A percentile compares a stretch with the other conserved stretches of the same genome.
Conservation (phyloP, 2,329 filamentous ascomycete species). For the Waltergamsia citrina region DNA sequence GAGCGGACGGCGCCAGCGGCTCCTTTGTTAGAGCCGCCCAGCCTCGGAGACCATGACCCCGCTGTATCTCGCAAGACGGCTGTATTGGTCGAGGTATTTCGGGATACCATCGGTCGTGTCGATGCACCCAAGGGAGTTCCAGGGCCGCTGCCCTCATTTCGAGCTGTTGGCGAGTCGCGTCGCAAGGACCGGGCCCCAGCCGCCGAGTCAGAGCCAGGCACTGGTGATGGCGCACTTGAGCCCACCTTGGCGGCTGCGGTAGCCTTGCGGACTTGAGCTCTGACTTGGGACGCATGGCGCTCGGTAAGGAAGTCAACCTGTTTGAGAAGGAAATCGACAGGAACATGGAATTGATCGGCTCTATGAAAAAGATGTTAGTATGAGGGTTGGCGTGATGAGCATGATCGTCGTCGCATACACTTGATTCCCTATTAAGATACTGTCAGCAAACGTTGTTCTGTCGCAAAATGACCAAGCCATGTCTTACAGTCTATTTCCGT, state of each 20-base stretch:
- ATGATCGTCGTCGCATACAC: conserved; percentile 48
- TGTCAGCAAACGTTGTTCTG: conserved; percentile 8
- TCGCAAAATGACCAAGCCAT: neutral
- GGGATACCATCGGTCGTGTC: conserved; percentile 33
- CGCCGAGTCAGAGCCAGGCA: conserved; percentile 38
- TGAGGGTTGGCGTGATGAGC: neutral
- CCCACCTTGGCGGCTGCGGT: conserved; percentile 47
- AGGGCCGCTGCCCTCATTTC: conserved; percentile 33
- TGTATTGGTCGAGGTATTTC: conserved; percentile 38
- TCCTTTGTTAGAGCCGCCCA: neutral
- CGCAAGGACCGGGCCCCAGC: conserved; percentile 47
- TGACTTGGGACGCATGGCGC: conserved; percentile 78
- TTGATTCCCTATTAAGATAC: conserved; percentile 52
- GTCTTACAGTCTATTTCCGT: conserved; percentile 82
- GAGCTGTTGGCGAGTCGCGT: conserved; percentile 44
- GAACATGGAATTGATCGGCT: conserved; percentile 71
- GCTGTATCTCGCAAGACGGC: conserved; percentile 26
- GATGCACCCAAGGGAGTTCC: conserved; percentile 32
- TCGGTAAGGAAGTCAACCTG: conserved; percentile 94
- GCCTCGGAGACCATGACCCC: conserved; percentile 13
- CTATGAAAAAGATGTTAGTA: conserved; percentile 28
- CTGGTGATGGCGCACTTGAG: conserved; percentile 47
- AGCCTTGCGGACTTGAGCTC: conserved; percentile 78
- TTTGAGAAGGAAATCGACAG: conserved; percentile 80
- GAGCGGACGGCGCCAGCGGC: conserved; percentile 6